Evolutionary conservation across 2,329 filamentous ascomycete species (phyloP).

Genomic region (Westerdykella ornata): DNA sequence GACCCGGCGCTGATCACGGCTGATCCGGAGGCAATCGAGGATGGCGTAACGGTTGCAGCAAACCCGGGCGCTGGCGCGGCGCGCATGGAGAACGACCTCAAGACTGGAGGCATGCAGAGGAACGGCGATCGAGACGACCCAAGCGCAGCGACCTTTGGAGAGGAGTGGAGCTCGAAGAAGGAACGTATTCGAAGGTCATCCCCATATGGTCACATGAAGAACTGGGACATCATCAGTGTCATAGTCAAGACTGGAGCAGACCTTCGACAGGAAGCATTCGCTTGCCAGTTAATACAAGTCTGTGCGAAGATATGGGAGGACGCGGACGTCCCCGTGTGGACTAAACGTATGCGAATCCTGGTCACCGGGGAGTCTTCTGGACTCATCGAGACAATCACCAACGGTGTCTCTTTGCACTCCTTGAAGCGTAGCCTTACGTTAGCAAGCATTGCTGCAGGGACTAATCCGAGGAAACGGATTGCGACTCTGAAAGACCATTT

Average conservation of each 20-base stretch:
- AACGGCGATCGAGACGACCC: conserved; percentile 80
- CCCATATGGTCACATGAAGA: conserved; percentile 83
- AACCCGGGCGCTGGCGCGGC: conserved; percentile 69
- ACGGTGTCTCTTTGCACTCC: conserved; percentile 79
- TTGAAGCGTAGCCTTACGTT: conserved; percentile 76
- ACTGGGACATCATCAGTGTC: conserved; percentile 80
- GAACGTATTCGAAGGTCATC: conserved; percentile 77
- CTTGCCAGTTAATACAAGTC: conserved; percentile 74
- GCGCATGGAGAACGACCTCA: conserved; percentile 84
- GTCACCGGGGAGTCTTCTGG: conserved; percentile 80
- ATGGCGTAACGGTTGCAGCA: conserved; percentile 46
- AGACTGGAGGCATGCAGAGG: conserved; percentile 73
- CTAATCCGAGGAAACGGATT: conserved; percentile 67
- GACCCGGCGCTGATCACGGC: conserved; percentile 48
- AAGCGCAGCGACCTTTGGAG: conserved; percentile 77
- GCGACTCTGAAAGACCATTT: conserved; percentile 79
- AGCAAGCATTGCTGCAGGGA: conserved; percentile 63
- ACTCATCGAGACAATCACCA: conserved; percentile 81
- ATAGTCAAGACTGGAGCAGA: conserved; percentile 84
- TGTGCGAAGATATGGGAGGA: conserved; percentile 78
- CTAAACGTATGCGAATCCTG: conserved; percentile 79
- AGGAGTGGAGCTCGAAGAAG: conserved; percentile 78
- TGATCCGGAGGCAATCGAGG: conserved; percentile 50
- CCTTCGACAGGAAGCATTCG: conserved; percentile 77
- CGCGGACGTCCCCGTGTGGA: conserved; percentile 71